Evolutionary conservation across 176 grass and related monocot genomes (phyloP).

Genomic region (Hordeum vulgare): MorexV3_pseudomolecules_assembly NC_058523.1:126896799-126897298

Average conservation of each 20-base stretch:
- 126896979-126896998: conserved; percentile 89
- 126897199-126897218: conserved; percentile 71
- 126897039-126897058: conserved; percentile 57
- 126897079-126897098: neutral
- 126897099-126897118: conserved; percentile 10
- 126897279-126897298: conserved; percentile 54
- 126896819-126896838: neutral
- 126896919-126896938: conserved; percentile 51
- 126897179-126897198: conserved; percentile 62
- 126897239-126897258: conserved; percentile 68
- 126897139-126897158: neutral
- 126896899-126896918: conserved; percentile 53
- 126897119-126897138: neutral
- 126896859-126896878: conserved; percentile 1
- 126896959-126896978: conserved; percentile 33
- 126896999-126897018: conserved; percentile 91
- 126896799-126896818: neutral
- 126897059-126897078: conserved; percentile 10
- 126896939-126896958: conserved; percentile 80
- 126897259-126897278: conserved; percentile 47
- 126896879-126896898: conserved; percentile 21
- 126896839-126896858: neutral
- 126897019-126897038: conserved; percentile 71
- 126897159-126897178: conserved; percentile 49
- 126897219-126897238: conserved; percentile 77